These are phyloP conservation scores for Entamoeba dispar DNA, from an alignment of 208 protist genomes.

Conservation along the genomic window DNA sequence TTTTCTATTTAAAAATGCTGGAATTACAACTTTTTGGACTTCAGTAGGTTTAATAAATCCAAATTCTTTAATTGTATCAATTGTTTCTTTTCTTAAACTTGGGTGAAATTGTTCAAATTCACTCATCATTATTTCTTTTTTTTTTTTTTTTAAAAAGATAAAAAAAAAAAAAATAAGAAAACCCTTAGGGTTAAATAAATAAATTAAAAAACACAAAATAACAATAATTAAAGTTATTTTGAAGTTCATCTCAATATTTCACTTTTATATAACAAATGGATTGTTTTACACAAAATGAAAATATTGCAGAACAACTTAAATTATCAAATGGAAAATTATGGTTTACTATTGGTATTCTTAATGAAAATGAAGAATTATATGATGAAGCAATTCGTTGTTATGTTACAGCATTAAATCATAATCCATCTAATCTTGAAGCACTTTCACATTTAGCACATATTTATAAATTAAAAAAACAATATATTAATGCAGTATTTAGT, in stretches of 20 bases:
- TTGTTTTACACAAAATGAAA: background rate
- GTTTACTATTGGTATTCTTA: background rate
- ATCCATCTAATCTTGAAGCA: background rate
- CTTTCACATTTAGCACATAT: background rate
- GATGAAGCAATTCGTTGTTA: background rate
- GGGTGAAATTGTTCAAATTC: background rate
- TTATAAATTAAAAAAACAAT: background rate
- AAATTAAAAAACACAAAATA: no score
- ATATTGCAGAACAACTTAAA: background rate
- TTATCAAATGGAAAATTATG: background rate
- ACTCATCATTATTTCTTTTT: no score
- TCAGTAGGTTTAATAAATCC: background rate
- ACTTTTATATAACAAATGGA: no score
- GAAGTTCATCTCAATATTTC: no score
- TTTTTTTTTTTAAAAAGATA: no score
- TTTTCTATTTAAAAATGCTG: background rate
- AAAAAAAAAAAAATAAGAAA: no score
- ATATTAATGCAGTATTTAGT: background rate
- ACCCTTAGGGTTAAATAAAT: no score
- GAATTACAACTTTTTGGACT: background rate
- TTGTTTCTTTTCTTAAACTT: background rate
- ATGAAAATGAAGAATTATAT: background rate
- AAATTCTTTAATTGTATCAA: background rate
- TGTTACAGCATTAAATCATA: background rate
- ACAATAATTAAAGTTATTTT: no score